phyloP scores from a whole-genome alignment of 2,329 filamentous ascomycete species.

The Talaromyces sp. region DNA sequence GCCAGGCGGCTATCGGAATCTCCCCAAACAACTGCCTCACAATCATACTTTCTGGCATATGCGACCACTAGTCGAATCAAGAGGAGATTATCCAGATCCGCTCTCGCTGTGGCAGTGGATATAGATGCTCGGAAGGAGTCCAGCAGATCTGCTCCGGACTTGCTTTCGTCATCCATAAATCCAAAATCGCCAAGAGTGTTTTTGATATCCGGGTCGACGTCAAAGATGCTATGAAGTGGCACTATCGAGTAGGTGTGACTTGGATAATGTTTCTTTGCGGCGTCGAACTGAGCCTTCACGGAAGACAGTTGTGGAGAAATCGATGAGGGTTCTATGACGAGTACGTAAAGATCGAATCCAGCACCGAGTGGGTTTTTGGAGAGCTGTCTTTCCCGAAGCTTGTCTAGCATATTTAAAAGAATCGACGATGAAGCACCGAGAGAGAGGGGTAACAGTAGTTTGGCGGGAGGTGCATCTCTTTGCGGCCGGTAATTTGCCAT shows the following conservation, averaged over 20 bases:
- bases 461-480: conserved; percentile 37
- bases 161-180: conserved; percentile 23
- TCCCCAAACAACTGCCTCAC: conserved; percentile 72
- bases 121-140: conserved; percentile 55
- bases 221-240: conserved; percentile 60
- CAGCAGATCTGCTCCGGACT: conserved; percentile 46
- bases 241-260: conserved; percentile 60
- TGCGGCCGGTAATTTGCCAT: conserved; percentile 60
- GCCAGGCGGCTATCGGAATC: conserved; percentile 85
- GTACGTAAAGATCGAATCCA: conserved; percentile 58
- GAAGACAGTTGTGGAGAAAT: conserved; percentile 19
- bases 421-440: conserved; percentile 76
- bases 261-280: conserved; percentile 58
- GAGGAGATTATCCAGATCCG: conserved; percentile 69
- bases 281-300: conserved; percentile 33
- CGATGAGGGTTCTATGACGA: conserved; percentile 39
- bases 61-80: conserved; percentile 67
- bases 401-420: conserved; percentile 70
- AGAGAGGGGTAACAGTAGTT: conserved; percentile 73
- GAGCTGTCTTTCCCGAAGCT: conserved; percentile 62
- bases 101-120: conserved; percentile 68
- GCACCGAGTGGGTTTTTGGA: conserved; percentile 57
- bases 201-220: conserved; percentile 31
- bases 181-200: conserved; percentile 28
- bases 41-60: conserved; percentile 56